Evolutionary conservation across 305 asterid species (phyloP), one percentile per base, ranked within the genome.

Genomic region (Ilex paraguariensis): DNA sequence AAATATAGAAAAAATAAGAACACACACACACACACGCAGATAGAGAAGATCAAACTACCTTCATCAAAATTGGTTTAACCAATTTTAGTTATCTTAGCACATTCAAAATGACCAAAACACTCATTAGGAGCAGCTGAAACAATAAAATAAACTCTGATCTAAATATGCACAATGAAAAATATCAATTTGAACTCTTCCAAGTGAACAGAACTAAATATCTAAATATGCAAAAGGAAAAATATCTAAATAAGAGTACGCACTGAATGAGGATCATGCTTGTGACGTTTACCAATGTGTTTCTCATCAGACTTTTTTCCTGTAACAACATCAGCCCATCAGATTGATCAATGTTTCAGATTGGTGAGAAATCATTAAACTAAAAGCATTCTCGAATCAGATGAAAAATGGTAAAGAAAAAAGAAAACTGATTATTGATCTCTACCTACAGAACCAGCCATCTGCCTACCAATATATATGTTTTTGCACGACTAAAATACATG

Each of bases 231-330:
- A 33, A 28, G 57, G 36, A 61, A 67, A 53, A n/a, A 36, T 36
- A 36, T 4, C 9, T 13, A 66, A 3, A 30, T 58, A 66, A 64
- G 56, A 59, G 46, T 73, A 79, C 98, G 83, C 71, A 89, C 98
- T 10, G 70, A 66, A 50, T 62, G 46, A 59, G 55, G 77, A 46
- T 62, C 75, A 60, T 56, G 85, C 77, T 81, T 88, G 60, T 52
- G 84, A 69, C 67, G 70, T 78, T 78, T 82, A 74, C 75, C 82
- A 72, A 78, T 79, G 51, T 70, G 87, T 86, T 82, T 89, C 66
- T 70, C 84, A 50, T 77, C 70, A 3, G 87, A 81, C 77, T 84
- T 83, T 75, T 81, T 79, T 56, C 79, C 97, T 92, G 84, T 66
- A 75, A 51, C 66, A 71, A 71, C 40, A 56, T 28, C 67, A 73